Percentiles rank a stretch among this genome's conserved stretches.
Conservation (phyloP, 805 yeast species). For the Pichia thaimueangensis region DNA sequence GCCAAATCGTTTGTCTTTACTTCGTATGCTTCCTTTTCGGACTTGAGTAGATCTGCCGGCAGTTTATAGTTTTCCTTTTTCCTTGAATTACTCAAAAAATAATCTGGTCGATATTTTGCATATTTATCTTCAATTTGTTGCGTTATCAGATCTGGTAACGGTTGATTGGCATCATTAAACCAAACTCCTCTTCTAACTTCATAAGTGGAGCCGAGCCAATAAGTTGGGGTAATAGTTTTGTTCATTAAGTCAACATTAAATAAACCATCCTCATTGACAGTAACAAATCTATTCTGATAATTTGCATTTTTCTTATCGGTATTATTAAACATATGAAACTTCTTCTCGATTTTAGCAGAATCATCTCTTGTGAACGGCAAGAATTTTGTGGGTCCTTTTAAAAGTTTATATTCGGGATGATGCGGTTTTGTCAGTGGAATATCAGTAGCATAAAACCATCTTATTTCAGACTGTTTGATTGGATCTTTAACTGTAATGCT, state of each 20-base stretch:
- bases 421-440: slow-evolving; percentile 63
- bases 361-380: slow-evolving; percentile 63
- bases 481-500: not conserved
- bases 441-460: slow-evolving; percentile 86
- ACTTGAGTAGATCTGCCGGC: slow-evolving; percentile 14
- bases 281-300: slow-evolving; percentile 31
- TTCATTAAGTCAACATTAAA: slow-evolving; percentile 60
- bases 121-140: slow-evolving; percentile 56
- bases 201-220: slow-evolving; percentile 84
- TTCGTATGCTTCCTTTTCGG: slow-evolving; percentile 26
- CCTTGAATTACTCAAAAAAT: not conserved
- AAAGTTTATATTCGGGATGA: slow-evolving; percentile 47
- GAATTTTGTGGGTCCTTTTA: slow-evolving; percentile 50
- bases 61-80: slow-evolving; percentile 3
- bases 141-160: slow-evolving; percentile 40
- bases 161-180: slow-evolving; percentile 61
- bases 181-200: slow-evolving; percentile 82
- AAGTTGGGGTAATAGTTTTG: slow-evolving; percentile 58
- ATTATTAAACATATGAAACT: slow-evolving; percentile 27
- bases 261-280: slow-evolving; percentile 76
- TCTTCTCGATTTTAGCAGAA: slow-evolving; percentile 59
- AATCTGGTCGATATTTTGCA: slow-evolving; percentile 25
- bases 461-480: slow-evolving; percentile 7
- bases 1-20: slow-evolving; percentile 2
- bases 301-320: slow-evolving; percentile 6